Conservation (phyloP, 768 basidiomycete genomes). For the Tulasnella sp. region DNA sequence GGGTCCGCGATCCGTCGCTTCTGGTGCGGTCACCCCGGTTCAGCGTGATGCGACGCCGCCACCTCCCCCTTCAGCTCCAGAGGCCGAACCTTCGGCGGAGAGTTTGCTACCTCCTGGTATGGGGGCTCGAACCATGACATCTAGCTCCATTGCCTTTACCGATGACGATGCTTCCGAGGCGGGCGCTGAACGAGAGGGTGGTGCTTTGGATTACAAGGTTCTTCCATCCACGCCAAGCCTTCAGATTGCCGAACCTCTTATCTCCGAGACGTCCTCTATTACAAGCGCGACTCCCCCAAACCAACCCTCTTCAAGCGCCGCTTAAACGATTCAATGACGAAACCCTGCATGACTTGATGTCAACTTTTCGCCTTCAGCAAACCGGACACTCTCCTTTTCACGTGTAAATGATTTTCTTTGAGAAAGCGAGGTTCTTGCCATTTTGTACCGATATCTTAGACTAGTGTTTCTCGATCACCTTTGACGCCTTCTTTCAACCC, state of each 20-base stretch:
- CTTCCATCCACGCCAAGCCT: constrained; percentile 16
- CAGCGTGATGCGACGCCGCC: neutral
- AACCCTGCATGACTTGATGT: constrained; percentile 1
- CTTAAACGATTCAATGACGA: neutral
- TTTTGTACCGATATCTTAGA: constrained; percentile 6
- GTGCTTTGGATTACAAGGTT: neutral
- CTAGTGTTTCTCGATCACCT: neutral
- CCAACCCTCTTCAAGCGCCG: neutral
- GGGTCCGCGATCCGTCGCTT: neutral
- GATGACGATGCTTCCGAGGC: neutral
- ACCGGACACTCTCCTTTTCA: neutral
- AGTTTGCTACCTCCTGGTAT: neutral
- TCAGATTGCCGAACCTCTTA: neutral
- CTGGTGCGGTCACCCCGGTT: neutral
- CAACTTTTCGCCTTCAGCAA: neutral
- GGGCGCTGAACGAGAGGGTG: neutral
- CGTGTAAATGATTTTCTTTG: neutral
- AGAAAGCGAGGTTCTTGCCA: neutral
- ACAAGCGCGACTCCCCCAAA: neutral
- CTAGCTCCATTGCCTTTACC: neutral
- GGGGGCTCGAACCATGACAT: neutral
- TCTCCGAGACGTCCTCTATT: constrained; percentile 3
- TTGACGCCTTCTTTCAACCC: neutral
- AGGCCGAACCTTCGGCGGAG: neutral
- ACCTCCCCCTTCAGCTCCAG: neutral